These are phyloP conservation scores for Pseudogymnoascus verrucosus DNA, from an alignment of 2,329 filamentous ascomycete species.

Conservation along the genomic window DNA sequence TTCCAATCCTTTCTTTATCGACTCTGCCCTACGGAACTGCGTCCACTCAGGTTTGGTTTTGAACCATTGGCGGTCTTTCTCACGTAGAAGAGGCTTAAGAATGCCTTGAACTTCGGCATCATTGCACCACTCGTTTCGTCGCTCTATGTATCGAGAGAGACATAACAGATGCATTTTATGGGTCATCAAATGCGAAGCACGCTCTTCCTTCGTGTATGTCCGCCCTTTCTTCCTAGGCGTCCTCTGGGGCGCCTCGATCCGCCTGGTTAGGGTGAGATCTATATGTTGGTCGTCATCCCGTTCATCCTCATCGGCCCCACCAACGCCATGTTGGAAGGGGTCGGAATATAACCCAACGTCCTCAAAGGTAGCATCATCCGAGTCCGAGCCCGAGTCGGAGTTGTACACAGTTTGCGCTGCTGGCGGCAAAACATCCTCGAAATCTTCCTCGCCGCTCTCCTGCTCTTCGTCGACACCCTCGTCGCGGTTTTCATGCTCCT, in stretches of 20 bases:
- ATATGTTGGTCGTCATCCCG: constrained; percentile 22
- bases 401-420: constrained; percentile 23
- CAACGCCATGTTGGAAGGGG: constrained; percentile 17
- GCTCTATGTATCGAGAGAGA: constrained; percentile 66
- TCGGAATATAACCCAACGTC: constrained; percentile 15
- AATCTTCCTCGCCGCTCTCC: constrained; percentile 16
- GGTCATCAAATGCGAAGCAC: constrained; percentile 55
- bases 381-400: constrained; percentile 12
- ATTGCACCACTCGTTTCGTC: constrained; percentile 86
- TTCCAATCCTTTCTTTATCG: constrained; percentile 71
- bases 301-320: constrained; percentile 23
- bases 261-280: constrained; percentile 28
- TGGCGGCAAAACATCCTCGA: constrained; percentile 25
- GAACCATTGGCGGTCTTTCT: constrained; percentile 58
- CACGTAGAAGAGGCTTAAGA: constrained; percentile 57
- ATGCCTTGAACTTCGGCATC: constrained; percentile 57
- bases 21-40: constrained; percentile 69
- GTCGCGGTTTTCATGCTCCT: constrained; percentile 11
- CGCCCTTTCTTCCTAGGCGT: constrained; percentile 20
- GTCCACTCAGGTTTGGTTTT: constrained; percentile 59
- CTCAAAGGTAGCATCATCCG: constrained; percentile 11
- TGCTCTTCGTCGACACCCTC: constrained; percentile 20
- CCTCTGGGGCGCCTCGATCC: constrained; percentile 17
- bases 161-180: constrained; percentile 84
- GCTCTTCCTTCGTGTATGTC: constrained; percentile 48